phyloP scores from a whole-genome alignment of 805 yeast species.

The Cyberlindnera lachancei region DNA sequence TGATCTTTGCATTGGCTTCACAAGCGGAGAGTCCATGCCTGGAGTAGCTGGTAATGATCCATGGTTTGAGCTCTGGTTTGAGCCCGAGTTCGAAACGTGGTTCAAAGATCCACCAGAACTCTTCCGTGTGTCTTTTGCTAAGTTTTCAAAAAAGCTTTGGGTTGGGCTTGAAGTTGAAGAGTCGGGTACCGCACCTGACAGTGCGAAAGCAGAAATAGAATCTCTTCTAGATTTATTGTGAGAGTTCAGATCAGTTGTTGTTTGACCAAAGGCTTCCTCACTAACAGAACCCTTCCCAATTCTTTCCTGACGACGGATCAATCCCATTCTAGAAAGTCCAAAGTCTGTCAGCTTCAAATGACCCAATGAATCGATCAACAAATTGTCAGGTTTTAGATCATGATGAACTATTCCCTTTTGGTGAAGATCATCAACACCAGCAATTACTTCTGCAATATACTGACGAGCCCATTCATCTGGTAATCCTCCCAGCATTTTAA shows the following conservation, averaged over 20 bases:
- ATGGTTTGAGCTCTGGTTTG: slow-evolving; percentile 1
- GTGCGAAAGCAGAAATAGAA: slow-evolving; percentile 16
- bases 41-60: slow-evolving; percentile 5
- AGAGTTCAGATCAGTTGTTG: slow-evolving; percentile 7
- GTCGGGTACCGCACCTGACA: slow-evolving; percentile 11
- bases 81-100: slow-evolving; percentile 1
- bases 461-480: slow-evolving; percentile 83
- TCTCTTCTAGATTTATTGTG: slow-evolving; percentile 12
- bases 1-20: slow-evolving; percentile 41
- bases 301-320: slow-evolving; percentile 67
- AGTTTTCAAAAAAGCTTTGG: slow-evolving; percentile 23
- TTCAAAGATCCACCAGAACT: slow-evolving; percentile 3
- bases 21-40: slow-evolving; percentile 35
- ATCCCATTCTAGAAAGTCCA: slow-evolving; percentile 87
- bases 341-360: slow-evolving; percentile 92
- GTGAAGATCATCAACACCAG: slow-evolving; percentile 88
- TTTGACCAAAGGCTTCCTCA: slow-evolving; percentile 19
- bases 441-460: slow-evolving; percentile 83
- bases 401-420: slow-evolving; percentile 85
- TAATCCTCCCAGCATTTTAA: slow-evolving; percentile 73
- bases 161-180: slow-evolving; percentile 24
- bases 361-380: slow-evolving; percentile 78
- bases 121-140: slow-evolving; percentile 13
- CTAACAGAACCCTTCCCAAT: slow-evolving; percentile 8
- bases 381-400: slow-evolving; percentile 91